These are phyloP conservation scores for Sordaria brevicollis DNA, from an alignment of 495 filamentous ascomycete species.

Conservation along the genomic window DNA sequence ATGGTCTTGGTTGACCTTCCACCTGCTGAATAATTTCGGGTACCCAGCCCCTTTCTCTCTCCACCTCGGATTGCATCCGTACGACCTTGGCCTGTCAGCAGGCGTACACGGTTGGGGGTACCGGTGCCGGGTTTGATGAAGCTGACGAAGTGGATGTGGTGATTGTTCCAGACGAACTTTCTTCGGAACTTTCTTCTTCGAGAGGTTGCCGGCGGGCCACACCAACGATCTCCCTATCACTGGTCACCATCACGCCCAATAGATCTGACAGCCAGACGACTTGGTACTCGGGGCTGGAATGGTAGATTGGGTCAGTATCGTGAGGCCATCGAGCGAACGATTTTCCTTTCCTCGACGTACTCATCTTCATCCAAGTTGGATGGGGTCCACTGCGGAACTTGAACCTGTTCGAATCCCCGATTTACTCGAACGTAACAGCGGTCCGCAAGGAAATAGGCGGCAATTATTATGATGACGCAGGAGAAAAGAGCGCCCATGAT, in stretches of 20 bases:
- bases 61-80: background rate
- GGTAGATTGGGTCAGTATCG: background rate
- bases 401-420: background rate
- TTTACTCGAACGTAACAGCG: background rate
- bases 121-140: background rate
- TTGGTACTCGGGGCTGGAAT: background rate
- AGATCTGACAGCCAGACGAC: background rate
- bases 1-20: background rate
- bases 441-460: background rate
- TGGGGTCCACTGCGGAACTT: background rate
- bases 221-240: background rate
- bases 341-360: background rate
- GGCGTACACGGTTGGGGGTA: background rate
- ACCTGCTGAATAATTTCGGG: background rate
- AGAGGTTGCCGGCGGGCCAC: background rate
- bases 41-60: background rate
- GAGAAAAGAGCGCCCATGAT: background rate
- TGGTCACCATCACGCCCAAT: background rate
- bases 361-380: background rate
- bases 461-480: background rate
- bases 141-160: background rate
- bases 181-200: background rate
- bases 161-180: background rate
- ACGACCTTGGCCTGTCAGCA: background rate
- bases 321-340: background rate